Evolutionary conservation across 2,329 filamentous ascomycete genomes (phyloP).

Genomic region (Tolypocladium pustulatum): DNA sequence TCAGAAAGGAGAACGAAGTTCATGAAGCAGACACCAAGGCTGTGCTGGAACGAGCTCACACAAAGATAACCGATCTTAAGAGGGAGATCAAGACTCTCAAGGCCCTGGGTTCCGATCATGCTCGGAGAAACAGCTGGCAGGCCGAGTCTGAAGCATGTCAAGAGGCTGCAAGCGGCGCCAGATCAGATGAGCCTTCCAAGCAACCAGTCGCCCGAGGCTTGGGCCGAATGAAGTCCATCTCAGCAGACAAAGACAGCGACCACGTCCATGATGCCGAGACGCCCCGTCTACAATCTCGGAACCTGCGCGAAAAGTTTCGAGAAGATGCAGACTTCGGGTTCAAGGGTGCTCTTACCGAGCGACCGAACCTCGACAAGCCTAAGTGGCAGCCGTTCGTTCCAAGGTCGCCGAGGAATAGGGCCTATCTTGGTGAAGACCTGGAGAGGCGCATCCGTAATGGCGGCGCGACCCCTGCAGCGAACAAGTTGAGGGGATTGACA

Average conservation of each 20-base stretch:
- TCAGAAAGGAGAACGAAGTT: slow-evolving; percentile 42
- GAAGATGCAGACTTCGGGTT: slow-evolving; percentile 14
- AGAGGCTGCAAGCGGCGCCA: slow-evolving; percentile 1
- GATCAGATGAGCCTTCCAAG: not conserved
- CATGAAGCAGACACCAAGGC: slow-evolving; percentile 44
- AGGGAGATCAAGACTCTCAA: slow-evolving; percentile 39
- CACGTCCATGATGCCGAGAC: slow-evolving; percentile 3
- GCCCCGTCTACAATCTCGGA: slow-evolving; percentile 10
- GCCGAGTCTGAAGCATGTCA: slow-evolving; percentile 9
- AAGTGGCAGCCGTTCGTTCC: slow-evolving; percentile 31
- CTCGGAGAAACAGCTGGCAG: slow-evolving; percentile 20
- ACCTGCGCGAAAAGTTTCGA: slow-evolving; percentile 23
- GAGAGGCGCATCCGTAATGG: slow-evolving; percentile 18
- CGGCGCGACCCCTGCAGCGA: slow-evolving; percentile 12
- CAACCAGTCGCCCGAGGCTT: not conserved
- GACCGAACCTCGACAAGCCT: slow-evolving; percentile 20
- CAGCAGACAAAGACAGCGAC: not conserved
- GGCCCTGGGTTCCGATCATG: slow-evolving; percentile 8
- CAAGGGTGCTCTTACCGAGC: slow-evolving; percentile 10
- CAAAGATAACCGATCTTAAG: slow-evolving; percentile 45
- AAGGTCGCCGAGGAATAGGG: slow-evolving; percentile 27
- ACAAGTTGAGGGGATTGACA: slow-evolving; percentile 12
- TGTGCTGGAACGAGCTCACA: slow-evolving; percentile 45
- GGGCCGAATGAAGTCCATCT: not conserved
- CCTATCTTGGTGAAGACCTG: slow-evolving; percentile 22